These are phyloP conservation scores for Alternaria incomplexa DNA, from an alignment of 2,329 filamentous ascomycete genomes.

Conservation along the genomic window DNA sequence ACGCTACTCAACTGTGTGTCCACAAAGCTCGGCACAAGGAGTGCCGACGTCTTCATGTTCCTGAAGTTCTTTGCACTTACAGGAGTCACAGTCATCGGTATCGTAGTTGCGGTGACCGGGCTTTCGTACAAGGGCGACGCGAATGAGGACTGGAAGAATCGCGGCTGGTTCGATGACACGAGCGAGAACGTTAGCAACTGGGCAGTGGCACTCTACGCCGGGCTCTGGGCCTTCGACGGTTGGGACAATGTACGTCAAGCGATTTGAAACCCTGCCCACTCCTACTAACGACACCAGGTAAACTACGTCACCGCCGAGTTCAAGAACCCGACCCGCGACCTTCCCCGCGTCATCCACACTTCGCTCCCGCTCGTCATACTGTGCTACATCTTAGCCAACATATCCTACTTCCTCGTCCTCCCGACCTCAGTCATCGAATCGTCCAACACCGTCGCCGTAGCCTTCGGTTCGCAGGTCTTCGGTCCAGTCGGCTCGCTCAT, in stretches of 20 bases:
- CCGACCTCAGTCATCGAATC: slow-evolving; percentile 80
- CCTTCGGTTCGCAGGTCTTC: slow-evolving; percentile 90
- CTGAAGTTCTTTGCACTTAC: slow-evolving; percentile 91
- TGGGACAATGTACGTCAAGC: slow-evolving; percentile 87
- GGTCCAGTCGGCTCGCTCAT: slow-evolving; percentile 81
- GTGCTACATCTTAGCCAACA: slow-evolving; percentile 87
- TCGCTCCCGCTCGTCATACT: slow-evolving; percentile 94
- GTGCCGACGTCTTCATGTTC: slow-evolving; percentile 95
- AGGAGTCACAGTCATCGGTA: slow-evolving; percentile 83
- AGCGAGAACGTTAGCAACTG: slow-evolving; percentile 80
- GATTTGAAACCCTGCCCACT: background rate
- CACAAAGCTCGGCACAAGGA: slow-evolving; percentile 82
- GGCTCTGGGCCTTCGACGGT: slow-evolving; percentile 96
- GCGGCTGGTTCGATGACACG: slow-evolving; percentile 88
- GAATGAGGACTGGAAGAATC: slow-evolving; percentile 84
- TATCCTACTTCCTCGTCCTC: slow-evolving; percentile 93
- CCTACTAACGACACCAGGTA: slow-evolving; percentile 63
- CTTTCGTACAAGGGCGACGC: slow-evolving; percentile 77
- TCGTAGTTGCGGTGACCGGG: slow-evolving; percentile 87
- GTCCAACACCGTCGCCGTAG: slow-evolving; percentile 93
- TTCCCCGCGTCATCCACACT: slow-evolving; percentile 94
- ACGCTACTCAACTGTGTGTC: slow-evolving; percentile 90
- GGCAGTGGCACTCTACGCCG: slow-evolving; percentile 93
- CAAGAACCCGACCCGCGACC: slow-evolving; percentile 84
- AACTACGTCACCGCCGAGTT: slow-evolving; percentile 99